Conservation (phyloP, 2,329 filamentous ascomycete species). For the Escovopsis sp. region DNA sequence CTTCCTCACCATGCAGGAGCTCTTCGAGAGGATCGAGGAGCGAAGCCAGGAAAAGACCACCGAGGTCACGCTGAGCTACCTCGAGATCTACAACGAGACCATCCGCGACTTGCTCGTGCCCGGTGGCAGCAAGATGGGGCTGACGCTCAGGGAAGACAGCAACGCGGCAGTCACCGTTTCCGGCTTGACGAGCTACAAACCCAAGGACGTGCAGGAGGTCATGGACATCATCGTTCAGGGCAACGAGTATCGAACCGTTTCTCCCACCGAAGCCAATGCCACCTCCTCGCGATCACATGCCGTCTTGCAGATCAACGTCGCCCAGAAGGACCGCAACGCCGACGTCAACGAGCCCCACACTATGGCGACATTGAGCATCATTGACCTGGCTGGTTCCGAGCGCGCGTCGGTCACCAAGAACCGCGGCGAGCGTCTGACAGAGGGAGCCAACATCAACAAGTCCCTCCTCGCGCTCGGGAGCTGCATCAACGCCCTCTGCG, state of each 20-base stretch:
- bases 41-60: constrained; percentile 73
- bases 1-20: constrained; percentile 96
- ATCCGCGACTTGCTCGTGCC: constrained; percentile 90
- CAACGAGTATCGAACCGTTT: constrained; percentile 90
- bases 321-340: constrained; percentile 87
- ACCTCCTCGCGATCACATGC: constrained; percentile 95
- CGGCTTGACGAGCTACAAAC: constrained; percentile 81
- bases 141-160: constrained; percentile 89
- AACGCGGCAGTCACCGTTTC: constrained; percentile 86
- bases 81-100: constrained; percentile 98
- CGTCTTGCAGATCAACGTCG: constrained; percentile 91
- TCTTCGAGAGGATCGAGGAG: constrained; percentile 93
- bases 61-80: constrained; percentile 82
- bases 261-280: constrained; percentile 91
- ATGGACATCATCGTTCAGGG: constrained; percentile 98
- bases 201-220: constrained; percentile 82
- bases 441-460: constrained; percentile 99
- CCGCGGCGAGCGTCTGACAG: constrained; percentile 73
- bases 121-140: constrained; percentile 62
- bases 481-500: constrained; percentile 96
- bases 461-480: constrained; percentile 86
- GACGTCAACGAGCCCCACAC: constrained; percentile 88
- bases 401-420: constrained; percentile 95
- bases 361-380: constrained; percentile 96
- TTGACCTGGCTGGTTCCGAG: constrained; percentile 92